These are phyloP conservation scores for Amphibolis antarctica DNA, from an alignment of 106 monocot genomes.

Conservation along the genomic window DNA sequence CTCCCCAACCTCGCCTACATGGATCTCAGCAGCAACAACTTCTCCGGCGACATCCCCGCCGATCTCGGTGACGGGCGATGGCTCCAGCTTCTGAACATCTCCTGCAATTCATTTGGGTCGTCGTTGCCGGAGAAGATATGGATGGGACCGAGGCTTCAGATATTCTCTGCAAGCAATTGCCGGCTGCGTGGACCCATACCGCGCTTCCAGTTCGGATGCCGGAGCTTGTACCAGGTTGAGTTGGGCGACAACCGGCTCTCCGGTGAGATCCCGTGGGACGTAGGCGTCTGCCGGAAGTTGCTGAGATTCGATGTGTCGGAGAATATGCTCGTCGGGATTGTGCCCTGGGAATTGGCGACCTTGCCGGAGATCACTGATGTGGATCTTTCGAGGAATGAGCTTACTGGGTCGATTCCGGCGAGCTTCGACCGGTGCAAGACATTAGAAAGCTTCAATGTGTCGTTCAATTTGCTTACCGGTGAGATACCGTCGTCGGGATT, in stretches of 20 bases:
- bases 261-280: constrained; percentile 57
- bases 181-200: constrained; percentile 47
- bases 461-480: constrained; percentile 58
- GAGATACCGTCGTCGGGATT: constrained; percentile 20
- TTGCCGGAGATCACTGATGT: constrained; percentile 77
- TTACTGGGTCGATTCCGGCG: constrained; percentile 48
- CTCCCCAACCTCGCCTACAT: constrained; percentile 71
- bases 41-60: constrained; percentile 47
- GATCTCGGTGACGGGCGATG: constrained; percentile 38
- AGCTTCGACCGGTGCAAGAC: constrained; percentile 67
- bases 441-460: constrained; percentile 75
- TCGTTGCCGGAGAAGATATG: constrained; percentile 40
- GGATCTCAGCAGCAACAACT: constrained; percentile 69
- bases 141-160: constrained; percentile 39
- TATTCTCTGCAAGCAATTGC: constrained; percentile 59
- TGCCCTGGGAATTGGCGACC: constrained; percentile 47
- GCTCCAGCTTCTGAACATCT: constrained; percentile 63
- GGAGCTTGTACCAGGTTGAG: constrained; percentile 64
- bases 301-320: constrained; percentile 41
- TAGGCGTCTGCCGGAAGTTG: constrained; percentile 46
- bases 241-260: constrained; percentile 38
- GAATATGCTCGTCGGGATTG: constrained; percentile 48
- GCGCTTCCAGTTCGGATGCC: constrained; percentile 44
- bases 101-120: constrained; percentile 40
- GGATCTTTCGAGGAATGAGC: constrained; percentile 53